phyloP scores from a whole-genome alignment of 106 monocot genomes.

The Allium sativum region DNA sequence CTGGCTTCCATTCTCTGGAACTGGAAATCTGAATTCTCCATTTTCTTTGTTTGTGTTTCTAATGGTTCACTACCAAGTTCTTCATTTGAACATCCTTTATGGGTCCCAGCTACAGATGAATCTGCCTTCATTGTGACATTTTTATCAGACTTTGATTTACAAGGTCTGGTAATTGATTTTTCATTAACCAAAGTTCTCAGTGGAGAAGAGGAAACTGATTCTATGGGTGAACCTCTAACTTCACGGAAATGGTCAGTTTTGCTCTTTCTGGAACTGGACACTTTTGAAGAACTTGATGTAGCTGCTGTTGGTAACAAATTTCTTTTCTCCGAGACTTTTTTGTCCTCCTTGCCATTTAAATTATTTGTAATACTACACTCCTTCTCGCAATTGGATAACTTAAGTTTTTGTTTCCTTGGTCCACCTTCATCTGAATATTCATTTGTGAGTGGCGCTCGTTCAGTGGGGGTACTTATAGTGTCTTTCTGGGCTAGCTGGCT shows the following conservation, averaged over 20 bases:
- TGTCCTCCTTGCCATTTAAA: constrained; percentile 9
- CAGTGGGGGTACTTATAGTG: constrained; percentile 1
- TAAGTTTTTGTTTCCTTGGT: constrained; percentile 30
- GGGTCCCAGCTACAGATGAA: constrained; percentile 15
- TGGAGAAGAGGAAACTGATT: constrained; percentile 70
- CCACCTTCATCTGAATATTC: constrained; percentile 22
- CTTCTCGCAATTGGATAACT: constrained; percentile 27
- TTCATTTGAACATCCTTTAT: constrained; percentile 26
- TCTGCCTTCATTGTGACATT: constrained; percentile 10
- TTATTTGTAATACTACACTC: constrained; percentile 14
- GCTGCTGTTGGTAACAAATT: constrained; percentile 17
- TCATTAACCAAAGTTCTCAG: constrained; percentile 26
- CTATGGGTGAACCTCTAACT: constrained; percentile 45
- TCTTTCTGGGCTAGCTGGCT: constrained; percentile 8
- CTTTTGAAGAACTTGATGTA: constrained; percentile 58
- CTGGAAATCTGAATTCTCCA: not conserved
- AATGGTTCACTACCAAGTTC: constrained; percentile 23
- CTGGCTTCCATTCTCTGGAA: constrained; percentile 15
- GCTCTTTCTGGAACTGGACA: constrained; percentile 42
- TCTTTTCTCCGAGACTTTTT: constrained; percentile 8
- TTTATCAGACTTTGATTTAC: constrained; percentile 8
- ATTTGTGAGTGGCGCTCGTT: constrained; percentile 6
- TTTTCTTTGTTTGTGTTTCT: constrained; percentile 11
- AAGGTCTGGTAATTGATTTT: constrained; percentile 11
- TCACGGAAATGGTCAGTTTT: constrained; percentile 32